These are phyloP conservation scores for Sphaerulina vaccinii DNA, from an alignment of 2,329 filamentous ascomycete species.

Conservation along the genomic window DNA sequence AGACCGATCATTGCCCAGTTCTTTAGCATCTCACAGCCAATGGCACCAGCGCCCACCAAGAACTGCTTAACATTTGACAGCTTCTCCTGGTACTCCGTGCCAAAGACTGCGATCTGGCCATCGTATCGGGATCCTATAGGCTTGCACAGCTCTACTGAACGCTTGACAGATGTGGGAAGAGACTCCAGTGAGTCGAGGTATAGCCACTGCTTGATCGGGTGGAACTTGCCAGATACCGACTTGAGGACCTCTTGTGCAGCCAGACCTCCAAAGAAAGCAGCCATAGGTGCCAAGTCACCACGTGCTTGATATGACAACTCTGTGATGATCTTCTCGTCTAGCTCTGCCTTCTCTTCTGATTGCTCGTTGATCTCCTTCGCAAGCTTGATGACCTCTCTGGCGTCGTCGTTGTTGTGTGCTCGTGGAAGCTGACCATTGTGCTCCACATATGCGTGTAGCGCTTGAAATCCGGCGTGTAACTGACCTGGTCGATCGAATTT, in stretches of 20 bases:
- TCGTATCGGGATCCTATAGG: constrained; percentile 86
- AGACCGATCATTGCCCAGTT: constrained; percentile 99
- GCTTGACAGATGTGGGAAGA: constrained; percentile 69
- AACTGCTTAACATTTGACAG: constrained; percentile 88
- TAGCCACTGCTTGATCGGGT: constrained; percentile 91
- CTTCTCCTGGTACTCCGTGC: constrained; percentile 90
- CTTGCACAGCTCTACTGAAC: constrained; percentile 84
- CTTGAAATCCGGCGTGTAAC: constrained; percentile 88
- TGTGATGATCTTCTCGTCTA: constrained; percentile 88
- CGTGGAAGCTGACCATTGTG: constrained; percentile 72
- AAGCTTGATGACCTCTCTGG: constrained; percentile 70
- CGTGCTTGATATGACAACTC: constrained; percentile 93
- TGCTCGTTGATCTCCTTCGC: constrained; percentile 69
- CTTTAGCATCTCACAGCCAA: constrained; percentile 98
- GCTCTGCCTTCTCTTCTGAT: constrained; percentile 69
- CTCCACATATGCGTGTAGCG: constrained; percentile 77
- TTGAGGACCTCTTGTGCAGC: constrained; percentile 94
- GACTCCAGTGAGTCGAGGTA: constrained; percentile 99
- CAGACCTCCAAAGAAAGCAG: constrained; percentile 91
- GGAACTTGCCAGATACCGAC: constrained; percentile 95
- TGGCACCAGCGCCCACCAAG: constrained; percentile 92
- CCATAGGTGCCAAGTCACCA: constrained; percentile 88
- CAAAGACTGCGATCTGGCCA: constrained; percentile 95
- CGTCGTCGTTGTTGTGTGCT: constrained; percentile 82
- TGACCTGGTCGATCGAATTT: constrained; percentile 95